Base-by-base conservation (phyloP, 768 basidiomycete genomes). In the Coprinellus micaceus region DNA sequence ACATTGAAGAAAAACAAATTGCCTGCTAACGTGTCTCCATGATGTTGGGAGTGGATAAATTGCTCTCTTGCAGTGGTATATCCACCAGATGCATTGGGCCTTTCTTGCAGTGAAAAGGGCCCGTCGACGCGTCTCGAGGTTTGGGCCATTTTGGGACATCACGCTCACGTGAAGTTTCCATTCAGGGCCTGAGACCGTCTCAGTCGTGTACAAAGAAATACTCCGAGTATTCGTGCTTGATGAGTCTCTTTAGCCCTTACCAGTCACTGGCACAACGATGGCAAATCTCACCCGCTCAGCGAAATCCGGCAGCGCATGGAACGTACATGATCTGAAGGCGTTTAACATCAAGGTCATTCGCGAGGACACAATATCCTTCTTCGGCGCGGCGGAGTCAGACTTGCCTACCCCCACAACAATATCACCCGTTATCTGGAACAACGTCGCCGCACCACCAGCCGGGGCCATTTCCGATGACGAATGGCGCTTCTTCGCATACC, bases 401-500 rank as follows among this genome's bases (percentile, higher is more conserved):
- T 13, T 22, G 21, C 21, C 25, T 28, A 9, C 17, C 45, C 45
- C 45, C 25, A 4, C 4, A 7, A 17, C 7, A 10, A 26, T 47
- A 47, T 47, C 45, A 17, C 45, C 45, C 45, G 24, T 47, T 47
- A 47, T 28, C 25, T 47, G 45, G 45, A 47, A 47, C 25, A 47
- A 47, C 24, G 45, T 47, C 21, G 21, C 12, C 9, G 25, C 25
- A 22, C 45, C n/a, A n/a, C n/a, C 45, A 24, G 21, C 22, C 24
- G 45, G 25, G 4, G 4, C 12, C 12, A 22, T 22, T 22, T 26
- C 45, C 22, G 25, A 47, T 10, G 25, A 7, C 22, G n/a, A 24
- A 6, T 4, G 17, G 9, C 21, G 25, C 45, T 47, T 47, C 22
- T 98, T 97, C 67, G 95, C 95, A 45, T 82, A 98, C 67, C 82